These are phyloP conservation scores for Suhomyces ambrosiae DNA, from an alignment of 1,139 yeast species.

Conservation along the genomic window DNA sequence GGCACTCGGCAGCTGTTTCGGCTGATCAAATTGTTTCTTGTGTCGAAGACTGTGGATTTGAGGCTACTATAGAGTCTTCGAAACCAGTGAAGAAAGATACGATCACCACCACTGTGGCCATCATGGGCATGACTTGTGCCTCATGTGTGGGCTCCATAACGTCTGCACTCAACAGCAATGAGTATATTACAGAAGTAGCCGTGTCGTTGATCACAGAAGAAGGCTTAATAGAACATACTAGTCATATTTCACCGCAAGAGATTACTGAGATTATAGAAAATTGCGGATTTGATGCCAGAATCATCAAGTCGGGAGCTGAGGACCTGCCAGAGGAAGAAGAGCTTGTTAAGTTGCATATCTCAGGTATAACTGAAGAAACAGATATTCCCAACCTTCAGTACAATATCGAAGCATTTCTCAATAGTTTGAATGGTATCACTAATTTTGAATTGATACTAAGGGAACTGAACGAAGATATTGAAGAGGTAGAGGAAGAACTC, in stretches of 20 bases:
- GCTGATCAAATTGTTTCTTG: constrained; percentile 42
- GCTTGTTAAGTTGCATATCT: constrained; percentile 33
- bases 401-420: constrained; percentile 43
- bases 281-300: constrained; percentile 42
- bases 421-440: constrained; percentile 33
- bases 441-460: constrained; percentile 26
- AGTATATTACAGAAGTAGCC: constrained; percentile 36
- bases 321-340: constrained; percentile 29
- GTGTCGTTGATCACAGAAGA: constrained; percentile 41
- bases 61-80: constrained; percentile 39
- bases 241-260: constrained; percentile 12
- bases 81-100: constrained; percentile 2
- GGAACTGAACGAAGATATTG: constrained; percentile 8
- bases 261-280: constrained; percentile 34
- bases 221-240: constrained; percentile 30
- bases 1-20: constrained; percentile 39
- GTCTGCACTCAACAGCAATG: constrained; percentile 24
- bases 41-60: constrained; percentile 80
- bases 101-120: constrained; percentile 15
- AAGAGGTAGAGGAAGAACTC: constrained; percentile 13
- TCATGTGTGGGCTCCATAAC: constrained; percentile 45
- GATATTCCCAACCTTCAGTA: constrained; percentile 37
- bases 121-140: constrained; percentile 45
- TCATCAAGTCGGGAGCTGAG: constrained; percentile 16
- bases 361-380: constrained; percentile 31